These are phyloP conservation scores for Lepidium africanum DNA, from an alignment of 345 rosid genomes.

Conservation along the genomic window DNA sequence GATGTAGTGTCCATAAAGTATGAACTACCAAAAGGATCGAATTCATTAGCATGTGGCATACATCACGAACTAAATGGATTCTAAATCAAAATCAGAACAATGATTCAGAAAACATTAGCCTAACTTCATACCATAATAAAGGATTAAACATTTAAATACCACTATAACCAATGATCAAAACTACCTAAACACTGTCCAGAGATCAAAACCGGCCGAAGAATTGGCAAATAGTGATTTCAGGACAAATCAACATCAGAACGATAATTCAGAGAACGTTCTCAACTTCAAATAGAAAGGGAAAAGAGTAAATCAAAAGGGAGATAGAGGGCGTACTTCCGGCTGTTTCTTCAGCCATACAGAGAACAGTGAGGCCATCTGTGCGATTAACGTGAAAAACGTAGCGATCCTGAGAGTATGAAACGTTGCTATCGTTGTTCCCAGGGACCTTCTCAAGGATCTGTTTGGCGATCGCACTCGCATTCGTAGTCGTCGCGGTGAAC, in stretches of 20 bases:
- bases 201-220: too few relatives aligned
- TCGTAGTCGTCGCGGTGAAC: constrained; percentile 63
- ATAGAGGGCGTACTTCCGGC: constrained; percentile 55
- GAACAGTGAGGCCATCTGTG: constrained; percentile 95
- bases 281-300: neutral
- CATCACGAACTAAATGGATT: neutral
- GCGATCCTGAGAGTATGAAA: constrained; percentile 93
- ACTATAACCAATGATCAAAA: neutral
- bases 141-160: neutral
- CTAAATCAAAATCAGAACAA: neutral
- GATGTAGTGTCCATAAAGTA: too few relatives aligned
- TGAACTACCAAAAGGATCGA: neutral
- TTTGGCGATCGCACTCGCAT: constrained; percentile 71
- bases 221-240: too few relatives aligned
- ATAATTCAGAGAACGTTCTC: neutral
- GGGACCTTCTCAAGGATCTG: constrained; percentile 84
- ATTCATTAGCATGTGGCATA: neutral
- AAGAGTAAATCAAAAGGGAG: neutral
- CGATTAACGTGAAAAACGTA: constrained; percentile 87
- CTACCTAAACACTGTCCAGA: too few relatives aligned
- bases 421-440: constrained; percentile 61
- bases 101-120: neutral
- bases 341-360: constrained; percentile 94
- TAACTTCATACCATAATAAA: neutral
- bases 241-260: neutral